Evolutionary conservation across 305 asterid species (phyloP), one percentile per base, ranked within the genome.

Genomic region (Euphrasia arctica): DNA sequence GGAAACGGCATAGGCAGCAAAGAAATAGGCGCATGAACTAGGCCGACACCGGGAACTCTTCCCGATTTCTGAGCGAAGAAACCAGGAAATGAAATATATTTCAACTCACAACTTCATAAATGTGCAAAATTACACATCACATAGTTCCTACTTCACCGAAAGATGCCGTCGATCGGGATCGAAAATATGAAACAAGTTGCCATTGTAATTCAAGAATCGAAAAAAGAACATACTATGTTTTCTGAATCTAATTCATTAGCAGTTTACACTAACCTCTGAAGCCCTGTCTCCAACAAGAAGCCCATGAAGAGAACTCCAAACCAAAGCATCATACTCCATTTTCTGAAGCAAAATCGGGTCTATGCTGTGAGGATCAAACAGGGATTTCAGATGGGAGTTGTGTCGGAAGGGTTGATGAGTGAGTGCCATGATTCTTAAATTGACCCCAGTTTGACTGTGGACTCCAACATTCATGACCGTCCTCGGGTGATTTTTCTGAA

Each of bases 11-110:
- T 79, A 8, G 97, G 99, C 67, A 93, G 69, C 72, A 90, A 67
- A 12, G 99, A 81, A 69, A 93, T 58, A 9, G 99, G 99, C 0
- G 97, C 97, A 76, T 93, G 97, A 72, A 86, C 82, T 77, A 93
- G 55, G 61, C 83, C 91, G 63, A 93, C 92, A 58, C 95, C 99
- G 41, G 97, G 96, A 51, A 85, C 79, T 64, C 58, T 80, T 63
- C 96, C 97, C 8, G 99, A 93, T 62, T 75, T 83, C 99, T 93
- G 82, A 66, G 69, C 69, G 47, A 58, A 75, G 15, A 59, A 65
- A 57, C 32, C 31, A 76, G n/a, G 36, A 72, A 9, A 55, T 65
- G 7, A 49, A 14, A 31, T n/a, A 62, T 32, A 55, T 18, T 34
- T 47, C 60, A 59, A 51, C 62, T 9, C 47, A 68, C 49, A 55